phyloP scores from a whole-genome alignment of 2,329 filamentous ascomycete species.

The Pleoardoris graminearum region DNA sequence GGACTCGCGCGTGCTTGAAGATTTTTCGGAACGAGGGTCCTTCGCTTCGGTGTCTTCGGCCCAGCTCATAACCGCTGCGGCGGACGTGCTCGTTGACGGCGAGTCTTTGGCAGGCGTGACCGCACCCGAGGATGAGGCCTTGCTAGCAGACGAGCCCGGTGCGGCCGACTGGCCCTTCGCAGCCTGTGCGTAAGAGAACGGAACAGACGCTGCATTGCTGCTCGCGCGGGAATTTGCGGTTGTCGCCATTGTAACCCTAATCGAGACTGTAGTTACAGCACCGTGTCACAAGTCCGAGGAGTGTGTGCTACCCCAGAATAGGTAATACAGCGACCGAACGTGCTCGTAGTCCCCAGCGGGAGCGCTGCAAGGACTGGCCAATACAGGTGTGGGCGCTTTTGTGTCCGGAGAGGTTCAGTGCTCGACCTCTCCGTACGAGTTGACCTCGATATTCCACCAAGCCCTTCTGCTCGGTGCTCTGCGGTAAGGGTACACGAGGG shows the following conservation, averaged over 20 bases:
- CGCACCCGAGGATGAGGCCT: slow-evolving; percentile 50
- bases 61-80: slow-evolving; percentile 47
- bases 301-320: too few species aligned
- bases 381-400: slow-evolving; percentile 30
- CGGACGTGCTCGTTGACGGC: slow-evolving; percentile 25
- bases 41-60: slow-evolving; percentile 55
- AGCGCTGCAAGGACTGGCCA: slow-evolving; percentile 37
- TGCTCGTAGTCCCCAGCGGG: slow-evolving; percentile 37
- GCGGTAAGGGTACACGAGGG: neutral
- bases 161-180: slow-evolving; percentile 73
- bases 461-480: neutral
- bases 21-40: slow-evolving; percentile 32
- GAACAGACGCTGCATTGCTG: slow-evolving; percentile 50
- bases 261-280: slow-evolving; percentile 10
- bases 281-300: too few species aligned
- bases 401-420: slow-evolving; percentile 48
- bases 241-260: slow-evolving; percentile 34
- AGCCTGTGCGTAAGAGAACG: slow-evolving; percentile 94
- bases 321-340: neutral
- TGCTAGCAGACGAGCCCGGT: slow-evolving; percentile 50
- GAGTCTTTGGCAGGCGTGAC: slow-evolving; percentile 48
- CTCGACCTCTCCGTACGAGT: slow-evolving; percentile 47
- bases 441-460: slow-evolving; percentile 6
- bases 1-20: slow-evolving; percentile 26
- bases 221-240: slow-evolving; percentile 18